Base-by-base conservation (phyloP, 441 rosid genomes). In the Dalechampia spathulata region DNA sequence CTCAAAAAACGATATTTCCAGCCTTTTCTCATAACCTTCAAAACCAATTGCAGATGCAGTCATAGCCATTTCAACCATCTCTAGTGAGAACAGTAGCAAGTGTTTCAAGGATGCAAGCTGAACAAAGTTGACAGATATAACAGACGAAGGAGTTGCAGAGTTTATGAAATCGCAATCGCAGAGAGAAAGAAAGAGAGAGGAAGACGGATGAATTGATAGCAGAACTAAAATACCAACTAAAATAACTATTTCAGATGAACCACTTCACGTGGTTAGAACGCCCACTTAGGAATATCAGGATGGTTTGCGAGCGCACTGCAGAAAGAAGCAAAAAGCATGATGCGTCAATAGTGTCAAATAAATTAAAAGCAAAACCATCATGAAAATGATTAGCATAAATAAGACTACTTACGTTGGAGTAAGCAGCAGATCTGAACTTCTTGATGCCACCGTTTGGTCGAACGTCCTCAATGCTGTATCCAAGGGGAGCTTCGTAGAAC, bases 391-490 rank as follows among this genome's bases (percentile, higher is more conserved):
- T 21, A 6, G 2, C 11, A 64, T 22, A 9, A 13, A 21, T 13
- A 38, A 26, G 38, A 50, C 4, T 23, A 69, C 85, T 55, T 46
- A 88, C 96, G 80, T 88, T 88, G 71, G 94, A 88, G 91, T 85
- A 88, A 14, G 89, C 96, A 82, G 87, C 89, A 66, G 91, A 82
- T 75, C 86, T 65, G 86, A 83, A 88, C 69, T 88, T 88, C 89
- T 76, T 82, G 83, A 85, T 83, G 71, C 89, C 96, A 45, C 96
- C 91, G 71, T 77, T 75, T 15, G 96, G 96, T 63, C 96, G 77
- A 65, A 88, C 41, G 87, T 88, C 96, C 75, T 88, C 96, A 70
- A 82, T 88, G 87, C 84, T 72, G 76, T 85, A 88, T 59, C 88
- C 94, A 27, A 88, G 94, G 47, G 96, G 91, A 74, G 96, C 94